Conservation (phyloP, 108 stramenopile genomes). For the Licmophora abbreviata region DNA sequence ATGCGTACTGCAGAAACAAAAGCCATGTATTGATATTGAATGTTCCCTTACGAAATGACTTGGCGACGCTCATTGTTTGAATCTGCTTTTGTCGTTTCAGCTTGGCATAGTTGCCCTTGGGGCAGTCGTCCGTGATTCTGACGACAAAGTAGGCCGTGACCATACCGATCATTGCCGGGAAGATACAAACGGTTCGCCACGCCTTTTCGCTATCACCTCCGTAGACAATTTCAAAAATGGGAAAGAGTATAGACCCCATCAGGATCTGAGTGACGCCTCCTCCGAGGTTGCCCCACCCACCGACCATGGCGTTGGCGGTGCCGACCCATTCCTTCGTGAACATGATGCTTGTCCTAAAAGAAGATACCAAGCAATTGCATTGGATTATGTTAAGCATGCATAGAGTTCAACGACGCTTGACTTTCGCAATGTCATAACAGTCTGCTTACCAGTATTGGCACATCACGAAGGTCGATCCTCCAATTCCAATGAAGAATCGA, state of each 20-base stretch:
- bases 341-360: conserved; percentile 45
- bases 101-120: conserved; percentile 73
- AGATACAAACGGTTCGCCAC: conserved; percentile 54
- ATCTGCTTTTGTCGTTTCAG: conserved; percentile 46
- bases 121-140: conserved; percentile 61
- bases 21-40: conserved; percentile 76
- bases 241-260: conserved; percentile 67
- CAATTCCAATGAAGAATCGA: conserved; percentile 78
- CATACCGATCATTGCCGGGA: conserved; percentile 58
- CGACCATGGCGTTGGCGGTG: conserved; percentile 81
- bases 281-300: conserved; percentile 87
- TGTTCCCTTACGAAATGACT: conserved; percentile 20
- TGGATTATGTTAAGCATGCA: neutral
- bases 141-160: conserved; percentile 28
- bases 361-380: neutral
- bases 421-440: conserved; percentile 35
- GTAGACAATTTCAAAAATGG: conserved; percentile 45
- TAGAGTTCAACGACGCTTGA: conserved; percentile 4
- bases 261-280: conserved; percentile 79
- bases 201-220: conserved; percentile 20
- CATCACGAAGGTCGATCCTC: conserved; percentile 82
- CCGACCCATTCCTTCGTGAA: conserved; percentile 86
- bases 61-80: conserved; percentile 22
- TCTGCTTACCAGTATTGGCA: conserved; percentile 84
- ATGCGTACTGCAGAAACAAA: conserved; percentile 70